Conservation (phyloP, 352 stramenopile species). For the Saprolegnia parasitica region DNA sequence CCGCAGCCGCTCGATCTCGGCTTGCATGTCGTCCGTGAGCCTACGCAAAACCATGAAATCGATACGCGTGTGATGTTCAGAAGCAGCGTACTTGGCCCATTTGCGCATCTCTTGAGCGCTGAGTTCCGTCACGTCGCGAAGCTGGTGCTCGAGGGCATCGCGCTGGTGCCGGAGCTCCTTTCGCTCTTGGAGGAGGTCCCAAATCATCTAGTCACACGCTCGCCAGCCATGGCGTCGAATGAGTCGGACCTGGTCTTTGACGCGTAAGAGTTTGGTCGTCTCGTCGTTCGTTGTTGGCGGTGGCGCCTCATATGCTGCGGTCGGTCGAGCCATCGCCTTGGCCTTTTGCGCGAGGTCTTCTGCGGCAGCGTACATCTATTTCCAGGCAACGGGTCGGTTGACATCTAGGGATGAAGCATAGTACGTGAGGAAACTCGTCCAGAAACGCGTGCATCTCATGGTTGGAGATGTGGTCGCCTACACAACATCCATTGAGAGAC, state of each 20-base stretch:
- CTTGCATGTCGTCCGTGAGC: conserved; percentile 77
- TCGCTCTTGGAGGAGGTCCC: conserved; percentile 65
- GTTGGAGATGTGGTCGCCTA: conserved; percentile 37
- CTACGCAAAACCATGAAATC: not conserved
- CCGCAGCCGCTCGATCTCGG: conserved; percentile 63
- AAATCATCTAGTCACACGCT: conserved; percentile 56
- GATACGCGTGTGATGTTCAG: not conserved
- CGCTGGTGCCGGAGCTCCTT: conserved; percentile 49
- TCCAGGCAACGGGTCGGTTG: not conserved
- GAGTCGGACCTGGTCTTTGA: conserved; percentile 49
- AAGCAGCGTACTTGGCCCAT: conserved; percentile 41
- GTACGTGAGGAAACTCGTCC: conserved; percentile 24
- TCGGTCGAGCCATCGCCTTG: not conserved
- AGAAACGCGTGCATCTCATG: conserved; percentile 52
- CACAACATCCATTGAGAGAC: not conserved
- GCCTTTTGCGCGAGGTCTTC: conserved; percentile 7
- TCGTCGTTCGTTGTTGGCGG: conserved; percentile 27
- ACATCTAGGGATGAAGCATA: not conserved
- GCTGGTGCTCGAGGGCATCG: conserved; percentile 42
- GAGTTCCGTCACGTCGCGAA: conserved; percentile 60
- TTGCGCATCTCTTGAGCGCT: conserved; percentile 81
- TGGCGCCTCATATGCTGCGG: not conserved
- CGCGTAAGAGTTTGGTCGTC: conserved; percentile 40
- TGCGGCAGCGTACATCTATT: conserved; percentile 1
- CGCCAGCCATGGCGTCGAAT: not conserved